phyloP scores from a whole-genome alignment of 148 eudicot genomes.

The Talinum fruticosum region DNA sequence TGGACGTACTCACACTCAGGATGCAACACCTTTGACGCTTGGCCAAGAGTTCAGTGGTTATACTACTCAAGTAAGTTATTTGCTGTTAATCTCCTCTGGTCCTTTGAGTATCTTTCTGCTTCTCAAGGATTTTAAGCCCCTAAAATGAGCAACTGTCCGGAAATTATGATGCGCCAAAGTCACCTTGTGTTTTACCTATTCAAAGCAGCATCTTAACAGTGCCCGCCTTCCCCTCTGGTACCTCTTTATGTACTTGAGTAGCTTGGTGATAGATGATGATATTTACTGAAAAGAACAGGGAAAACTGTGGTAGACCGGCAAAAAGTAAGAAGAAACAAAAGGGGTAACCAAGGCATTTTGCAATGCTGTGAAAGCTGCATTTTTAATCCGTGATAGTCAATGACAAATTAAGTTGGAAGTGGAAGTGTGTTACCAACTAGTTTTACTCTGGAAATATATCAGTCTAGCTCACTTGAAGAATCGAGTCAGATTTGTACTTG shows the following conservation, averaged over 20 bases:
- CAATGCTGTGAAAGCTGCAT: not conserved
- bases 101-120: not conserved
- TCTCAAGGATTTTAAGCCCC: not conserved
- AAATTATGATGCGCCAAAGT: not conserved
- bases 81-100: not conserved
- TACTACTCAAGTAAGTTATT: conserved; percentile 75
- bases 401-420: not conserved
- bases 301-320: not conserved
- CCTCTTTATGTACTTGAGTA: not conserved
- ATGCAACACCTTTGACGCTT: conserved; percentile 99
- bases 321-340: not conserved
- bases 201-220: not conserved
- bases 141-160: too few species aligned
- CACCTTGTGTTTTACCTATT: not conserved
- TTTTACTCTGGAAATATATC: not conserved
- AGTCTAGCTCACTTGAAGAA: not conserved
- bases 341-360: not conserved
- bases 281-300: not conserved
- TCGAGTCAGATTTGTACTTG: not conserved
- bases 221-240: too few species aligned
- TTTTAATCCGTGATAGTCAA: not conserved
- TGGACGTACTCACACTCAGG: conserved; percentile 99
- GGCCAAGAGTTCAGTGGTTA: conserved; percentile 99
- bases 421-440: too few species aligned
- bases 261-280: not conserved